Conservation (phyloP, 371 early-diverging fungal genomes). For the Choanephora cucurbitarum region DNA sequence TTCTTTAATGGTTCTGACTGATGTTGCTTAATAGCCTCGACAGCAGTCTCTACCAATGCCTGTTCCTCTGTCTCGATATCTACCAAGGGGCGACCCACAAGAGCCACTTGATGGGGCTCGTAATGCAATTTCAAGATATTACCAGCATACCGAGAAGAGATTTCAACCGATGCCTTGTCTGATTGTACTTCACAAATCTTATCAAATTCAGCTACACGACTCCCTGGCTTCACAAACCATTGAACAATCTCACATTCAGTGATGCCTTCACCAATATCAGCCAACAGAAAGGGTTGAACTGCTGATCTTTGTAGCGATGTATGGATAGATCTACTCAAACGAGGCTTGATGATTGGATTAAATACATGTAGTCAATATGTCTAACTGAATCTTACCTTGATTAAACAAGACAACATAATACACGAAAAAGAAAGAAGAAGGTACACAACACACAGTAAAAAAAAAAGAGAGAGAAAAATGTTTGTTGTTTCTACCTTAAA, state of each 20-base stretch:
- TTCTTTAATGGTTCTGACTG: neutral
- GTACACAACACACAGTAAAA: neutral
- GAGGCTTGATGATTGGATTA: neutral
- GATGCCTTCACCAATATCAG: slow-evolving; percentile 98
- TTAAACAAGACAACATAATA: neutral
- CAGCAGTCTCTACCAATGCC: no score
- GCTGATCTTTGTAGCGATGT: no score
- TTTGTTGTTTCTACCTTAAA: no score
- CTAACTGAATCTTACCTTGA: neutral
- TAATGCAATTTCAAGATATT: slow-evolving; percentile 78
- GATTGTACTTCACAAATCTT: slow-evolving; percentile 97
- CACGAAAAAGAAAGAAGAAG: neutral
- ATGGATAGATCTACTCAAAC: slow-evolving; percentile 7
- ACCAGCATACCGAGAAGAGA: slow-evolving; percentile 93
- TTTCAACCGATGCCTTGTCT: slow-evolving; percentile 98
- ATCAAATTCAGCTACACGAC: slow-evolving; percentile 86
- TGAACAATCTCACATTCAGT: slow-evolving; percentile 96
- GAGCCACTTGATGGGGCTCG: slow-evolving; percentile 85
- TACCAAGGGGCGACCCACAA: slow-evolving; percentile 91
- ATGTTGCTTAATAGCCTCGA: neutral
- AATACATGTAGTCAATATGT: no score
- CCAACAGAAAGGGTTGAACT: slow-evolving; percentile 82
- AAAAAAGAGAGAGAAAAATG: neutral
- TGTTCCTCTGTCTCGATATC: slow-evolving; percentile 82
- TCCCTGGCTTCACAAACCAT: slow-evolving; percentile 94